Conservation (phyloP, 1,139 yeast species). For the Candida buenavistaensis region DNA sequence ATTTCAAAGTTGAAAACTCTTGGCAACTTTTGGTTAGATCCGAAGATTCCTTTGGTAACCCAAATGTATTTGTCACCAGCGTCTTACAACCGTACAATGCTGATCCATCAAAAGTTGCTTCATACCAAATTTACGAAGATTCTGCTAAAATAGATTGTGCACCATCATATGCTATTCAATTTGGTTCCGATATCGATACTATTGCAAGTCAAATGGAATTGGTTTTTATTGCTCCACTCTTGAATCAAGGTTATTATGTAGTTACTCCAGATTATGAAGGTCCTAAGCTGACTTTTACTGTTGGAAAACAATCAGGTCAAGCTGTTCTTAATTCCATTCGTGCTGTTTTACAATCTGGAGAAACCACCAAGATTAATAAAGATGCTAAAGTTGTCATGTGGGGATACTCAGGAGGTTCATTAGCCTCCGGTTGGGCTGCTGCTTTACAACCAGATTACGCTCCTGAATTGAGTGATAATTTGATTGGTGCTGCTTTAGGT, state of each 20-base stretch:
- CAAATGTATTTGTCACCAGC: conserved; percentile 34
- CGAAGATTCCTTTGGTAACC: conserved; percentile 28
- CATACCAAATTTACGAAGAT: conserved; percentile 18
- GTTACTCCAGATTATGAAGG: conserved; percentile 28
- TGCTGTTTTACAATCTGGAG: conserved; percentile 19
- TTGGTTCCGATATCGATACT: conserved; percentile 13
- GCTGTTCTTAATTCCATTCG: conserved; percentile 23
- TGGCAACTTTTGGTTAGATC: conserved; percentile 36
- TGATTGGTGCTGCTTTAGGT: conserved; percentile 34
- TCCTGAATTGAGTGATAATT: conserved; percentile 24
- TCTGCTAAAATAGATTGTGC: conserved; percentile 14
- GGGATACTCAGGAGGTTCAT: conserved; percentile 32
- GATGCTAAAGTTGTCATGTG: conserved; percentile 23
- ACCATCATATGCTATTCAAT: conserved; percentile 16
- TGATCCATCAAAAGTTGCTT: conserved; percentile 21
- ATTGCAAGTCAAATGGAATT: conserved; percentile 21
- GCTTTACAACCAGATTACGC: conserved; percentile 33
- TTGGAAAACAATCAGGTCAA: conserved; percentile 24
- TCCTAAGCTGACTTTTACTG: conserved; percentile 21
- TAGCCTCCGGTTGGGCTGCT: conserved; percentile 31
- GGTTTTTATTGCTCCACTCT: conserved; percentile 18
- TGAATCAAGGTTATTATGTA: conserved; percentile 26
- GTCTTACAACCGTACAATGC: conserved; percentile 30
- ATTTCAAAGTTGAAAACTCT: conserved; percentile 16
- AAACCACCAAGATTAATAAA: conserved; percentile 20